Conservation (phyloP, 805 yeast species). For the Wickerhamomyces tratensis region DNA sequence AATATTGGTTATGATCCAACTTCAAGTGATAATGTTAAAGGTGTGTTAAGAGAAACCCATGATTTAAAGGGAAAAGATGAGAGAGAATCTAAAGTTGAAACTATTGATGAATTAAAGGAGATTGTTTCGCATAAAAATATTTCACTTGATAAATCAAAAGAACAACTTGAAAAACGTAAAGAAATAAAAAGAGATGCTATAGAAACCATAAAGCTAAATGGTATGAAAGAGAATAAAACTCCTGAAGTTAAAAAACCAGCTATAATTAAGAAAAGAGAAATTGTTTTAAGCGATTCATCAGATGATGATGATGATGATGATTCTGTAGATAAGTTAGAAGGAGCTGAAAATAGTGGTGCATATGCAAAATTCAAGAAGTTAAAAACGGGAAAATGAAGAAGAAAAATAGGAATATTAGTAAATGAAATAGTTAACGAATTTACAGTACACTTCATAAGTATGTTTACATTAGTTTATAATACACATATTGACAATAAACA, state of each 20-base stretch:
- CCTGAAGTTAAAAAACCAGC: not conserved
- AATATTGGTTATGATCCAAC: conserved; percentile 48
- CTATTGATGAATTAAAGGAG: conserved; percentile 18
- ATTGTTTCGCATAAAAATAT: conserved; percentile 23
- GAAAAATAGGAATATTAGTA: too few species aligned
- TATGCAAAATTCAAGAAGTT: too few species aligned
- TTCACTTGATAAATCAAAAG: conserved; percentile 22
- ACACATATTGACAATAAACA: too few species aligned
- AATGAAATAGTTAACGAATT: too few species aligned
- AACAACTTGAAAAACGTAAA: conserved; percentile 18
- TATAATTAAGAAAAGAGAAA: too few species aligned
- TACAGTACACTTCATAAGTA: too few species aligned
- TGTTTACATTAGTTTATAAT: too few species aligned
- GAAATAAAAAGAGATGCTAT: conserved; percentile 20
- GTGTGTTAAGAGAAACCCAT: conserved; percentile 2
- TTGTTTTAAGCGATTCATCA: not conserved
- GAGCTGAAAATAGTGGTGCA: too few species aligned
- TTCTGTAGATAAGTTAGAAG: too few species aligned
- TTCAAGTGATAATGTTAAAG: conserved; percentile 9
- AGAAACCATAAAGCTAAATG: conserved; percentile 18
- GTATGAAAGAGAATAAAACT: conserved; percentile 3
- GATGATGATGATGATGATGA: too few species aligned
- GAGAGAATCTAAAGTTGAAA: conserved; percentile 11
- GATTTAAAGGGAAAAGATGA: conserved; percentile 5
- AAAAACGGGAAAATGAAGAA: too few species aligned